Percentiles rank a stretch among this genome's conserved stretches.
Evolutionary conservation across 805 yeast genomes (phyloP).

Genomic region (Debaryomyces maramus): DNA sequence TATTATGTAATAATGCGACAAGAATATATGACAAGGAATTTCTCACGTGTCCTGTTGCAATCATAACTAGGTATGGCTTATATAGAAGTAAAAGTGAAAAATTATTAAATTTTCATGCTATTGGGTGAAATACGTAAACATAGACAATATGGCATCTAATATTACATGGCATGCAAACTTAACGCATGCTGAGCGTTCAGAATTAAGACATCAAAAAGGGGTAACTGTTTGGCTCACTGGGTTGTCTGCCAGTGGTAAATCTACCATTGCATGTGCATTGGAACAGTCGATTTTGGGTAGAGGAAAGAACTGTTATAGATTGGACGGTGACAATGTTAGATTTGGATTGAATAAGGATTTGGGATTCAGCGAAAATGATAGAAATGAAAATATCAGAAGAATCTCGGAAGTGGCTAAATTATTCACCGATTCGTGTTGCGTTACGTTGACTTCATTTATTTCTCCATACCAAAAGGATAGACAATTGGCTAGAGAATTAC

Average conservation of each 20-base stretch:
- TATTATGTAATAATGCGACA: slow-evolving; percentile 1
- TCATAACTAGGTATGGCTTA: too few relatives aligned
- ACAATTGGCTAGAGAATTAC: slow-evolving; percentile 81
- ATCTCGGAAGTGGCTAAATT: slow-evolving; percentile 92
- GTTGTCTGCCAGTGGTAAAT: slow-evolving; percentile 90
- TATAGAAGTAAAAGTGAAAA: slow-evolving; percentile 1
- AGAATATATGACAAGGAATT: neutral
- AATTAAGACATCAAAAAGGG: slow-evolving; percentile 75
- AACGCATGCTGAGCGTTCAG: slow-evolving; percentile 76
- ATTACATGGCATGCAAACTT: slow-evolving; percentile 95
- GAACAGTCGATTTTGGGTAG: slow-evolving; percentile 77
- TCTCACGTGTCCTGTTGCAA: neutral
- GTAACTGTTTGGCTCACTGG: slow-evolving; percentile 96
- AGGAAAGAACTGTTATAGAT: slow-evolving; percentile 74
- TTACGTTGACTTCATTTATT: slow-evolving; percentile 88
- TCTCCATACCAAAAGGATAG: slow-evolving; percentile 89
- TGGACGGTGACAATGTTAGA: slow-evolving; percentile 93
- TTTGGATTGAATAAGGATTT: slow-evolving; percentile 94
- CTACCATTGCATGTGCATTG: slow-evolving; percentile 91
- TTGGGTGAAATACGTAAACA: neutral
- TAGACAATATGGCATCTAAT: slow-evolving; percentile 76
- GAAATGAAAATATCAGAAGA: slow-evolving; percentile 93
- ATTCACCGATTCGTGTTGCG: slow-evolving; percentile 88
- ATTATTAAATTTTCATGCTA: neutral
- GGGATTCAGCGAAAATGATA: slow-evolving; percentile 87